phyloP scores from a whole-genome alignment of 106 monocot species.

The Gastrodia elata region DNA sequence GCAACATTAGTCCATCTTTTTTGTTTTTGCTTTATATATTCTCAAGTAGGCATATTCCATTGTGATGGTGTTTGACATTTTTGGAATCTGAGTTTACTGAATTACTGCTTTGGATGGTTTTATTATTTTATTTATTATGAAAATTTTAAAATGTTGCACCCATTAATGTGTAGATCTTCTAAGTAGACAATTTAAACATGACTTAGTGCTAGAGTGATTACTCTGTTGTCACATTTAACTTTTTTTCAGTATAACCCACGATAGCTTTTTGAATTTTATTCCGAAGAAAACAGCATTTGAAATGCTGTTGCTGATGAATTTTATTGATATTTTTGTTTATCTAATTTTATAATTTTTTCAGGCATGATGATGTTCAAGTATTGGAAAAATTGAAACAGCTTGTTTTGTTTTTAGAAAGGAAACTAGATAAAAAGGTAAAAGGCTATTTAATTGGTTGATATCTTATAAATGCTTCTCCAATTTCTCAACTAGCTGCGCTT shows the following conservation, averaged over 20 bases:
- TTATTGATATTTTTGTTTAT: background rate
- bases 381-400: constrained; percentile 88
- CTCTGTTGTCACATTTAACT: background rate
- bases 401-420: constrained; percentile 80
- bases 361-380: constrained; percentile 76
- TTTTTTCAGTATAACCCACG: background rate
- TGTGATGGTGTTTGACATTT: too few species aligned
- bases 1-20: too few species aligned
- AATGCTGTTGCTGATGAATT: background rate
- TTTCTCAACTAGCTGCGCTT: background rate
- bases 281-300: background rate
- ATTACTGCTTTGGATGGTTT: too few species aligned
- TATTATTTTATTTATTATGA: too few species aligned
- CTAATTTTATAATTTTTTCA: constrained; percentile 12
- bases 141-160: too few species aligned
- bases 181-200: too few species aligned
- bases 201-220: background rate
- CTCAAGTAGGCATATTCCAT: too few species aligned
- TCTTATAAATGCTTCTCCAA: background rate
- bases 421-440: constrained; percentile 81
- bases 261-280: background rate
- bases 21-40: too few species aligned
- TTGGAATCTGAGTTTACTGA: too few species aligned
- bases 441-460: background rate
- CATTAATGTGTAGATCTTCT: too few species aligned